Evolutionary conservation across 108 stramenopile genomes (phyloP).

Genomic region (Thalassiosira profunda): DNA sequence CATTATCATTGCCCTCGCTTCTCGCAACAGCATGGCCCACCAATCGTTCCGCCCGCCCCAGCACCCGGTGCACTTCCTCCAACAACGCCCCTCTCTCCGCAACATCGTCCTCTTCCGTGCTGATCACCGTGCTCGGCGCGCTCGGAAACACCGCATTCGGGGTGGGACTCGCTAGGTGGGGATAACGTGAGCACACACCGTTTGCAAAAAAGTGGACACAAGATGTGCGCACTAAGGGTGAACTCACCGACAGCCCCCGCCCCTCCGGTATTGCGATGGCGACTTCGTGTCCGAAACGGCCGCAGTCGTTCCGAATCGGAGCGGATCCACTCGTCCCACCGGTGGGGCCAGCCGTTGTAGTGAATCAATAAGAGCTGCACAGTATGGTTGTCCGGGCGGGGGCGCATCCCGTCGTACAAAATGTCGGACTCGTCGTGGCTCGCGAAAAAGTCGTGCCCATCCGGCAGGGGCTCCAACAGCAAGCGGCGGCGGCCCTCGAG

Average conservation of each 20-base stretch:
- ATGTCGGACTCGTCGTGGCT: slow-evolving; percentile 20
- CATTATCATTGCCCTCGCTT: not conserved
- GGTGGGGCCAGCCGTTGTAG: slow-evolving; percentile 98
- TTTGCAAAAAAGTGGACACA: too few relatives aligned
- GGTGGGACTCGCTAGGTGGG: slow-evolving; percentile 61
- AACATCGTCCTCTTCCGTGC: slow-evolving; percentile 50
- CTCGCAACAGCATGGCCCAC: slow-evolving; percentile 3
- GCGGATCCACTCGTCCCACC: slow-evolving; percentile 98
- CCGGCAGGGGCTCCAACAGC: slow-evolving; percentile 67
- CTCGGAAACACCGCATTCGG: slow-evolving; percentile 74
- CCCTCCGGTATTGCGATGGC: slow-evolving; percentile 56
- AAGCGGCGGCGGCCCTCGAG: slow-evolving; percentile 75
- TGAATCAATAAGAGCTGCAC: slow-evolving; percentile 88
- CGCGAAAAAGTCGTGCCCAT: slow-evolving; percentile 42
- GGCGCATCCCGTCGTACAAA: slow-evolving; percentile 28
- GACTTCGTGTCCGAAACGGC: slow-evolving; percentile 87
- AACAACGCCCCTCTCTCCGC: slow-evolving; percentile 64
- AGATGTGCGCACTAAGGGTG: too few relatives aligned
- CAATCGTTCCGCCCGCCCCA: too few relatives aligned
- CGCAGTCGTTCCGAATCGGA: slow-evolving; percentile 88
- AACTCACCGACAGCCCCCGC: too few relatives aligned
- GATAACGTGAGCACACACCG: not conserved
- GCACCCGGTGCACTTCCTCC: slow-evolving; percentile 65
- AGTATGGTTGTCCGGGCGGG: slow-evolving; percentile 58
- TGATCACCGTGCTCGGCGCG: slow-evolving; percentile 72